A percentile compares a stretch with the other conserved stretches of the same genome.
These are phyloP conservation scores for Dactylellina drechsleri DNA, from an alignment of 2,329 filamentous ascomycete genomes.

Conservation along the genomic window DNA sequence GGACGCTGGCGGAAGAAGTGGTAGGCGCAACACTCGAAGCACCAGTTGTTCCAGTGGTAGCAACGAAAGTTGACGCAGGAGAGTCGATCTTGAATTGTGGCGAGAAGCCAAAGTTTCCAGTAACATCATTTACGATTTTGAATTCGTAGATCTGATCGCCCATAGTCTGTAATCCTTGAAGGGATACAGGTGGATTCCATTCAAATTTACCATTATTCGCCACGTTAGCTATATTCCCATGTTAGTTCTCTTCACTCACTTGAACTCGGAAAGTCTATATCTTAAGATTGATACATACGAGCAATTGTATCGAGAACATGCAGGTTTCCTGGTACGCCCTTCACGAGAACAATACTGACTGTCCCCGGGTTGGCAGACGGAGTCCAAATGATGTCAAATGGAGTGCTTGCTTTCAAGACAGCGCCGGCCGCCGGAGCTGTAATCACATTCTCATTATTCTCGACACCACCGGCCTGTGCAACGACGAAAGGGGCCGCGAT, in stretches of 20 bases:
- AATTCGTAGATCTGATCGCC: conserved; percentile 39
- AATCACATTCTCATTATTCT: conserved; percentile 48
- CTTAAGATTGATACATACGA: conserved; percentile 31
- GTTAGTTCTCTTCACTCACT: background rate
- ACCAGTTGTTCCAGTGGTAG: background rate
- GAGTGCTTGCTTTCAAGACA: conserved; percentile 25
- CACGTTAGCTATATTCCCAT: conserved; percentile 19
- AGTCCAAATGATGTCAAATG: conserved; percentile 40
- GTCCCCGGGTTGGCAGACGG: conserved; percentile 42
- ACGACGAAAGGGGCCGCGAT: conserved; percentile 27
- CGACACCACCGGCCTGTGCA: conserved; percentile 35
- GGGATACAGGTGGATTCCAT: conserved; percentile 36
- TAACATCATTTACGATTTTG: conserved; percentile 46
- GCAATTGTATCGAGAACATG: conserved; percentile 41
- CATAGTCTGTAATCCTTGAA: conserved; percentile 52
- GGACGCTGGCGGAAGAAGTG: background rate
- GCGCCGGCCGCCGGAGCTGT: conserved; percentile 31
- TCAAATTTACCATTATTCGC: conserved; percentile 48
- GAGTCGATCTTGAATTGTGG: conserved; percentile 43
- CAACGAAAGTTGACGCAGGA: conserved; percentile 37
- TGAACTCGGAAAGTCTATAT: background rate
- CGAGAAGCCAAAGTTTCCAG: conserved; percentile 52
- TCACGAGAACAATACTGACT: conserved; percentile 43
- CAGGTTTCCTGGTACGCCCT: conserved; percentile 27
- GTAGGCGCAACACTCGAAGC: conserved; percentile 1